A percentile compares a stretch with the other conserved stretches of the same genome.
phyloP scores from a whole-genome alignment of 345 rosid genomes.

The Eucalyptus sp. region DNA sequence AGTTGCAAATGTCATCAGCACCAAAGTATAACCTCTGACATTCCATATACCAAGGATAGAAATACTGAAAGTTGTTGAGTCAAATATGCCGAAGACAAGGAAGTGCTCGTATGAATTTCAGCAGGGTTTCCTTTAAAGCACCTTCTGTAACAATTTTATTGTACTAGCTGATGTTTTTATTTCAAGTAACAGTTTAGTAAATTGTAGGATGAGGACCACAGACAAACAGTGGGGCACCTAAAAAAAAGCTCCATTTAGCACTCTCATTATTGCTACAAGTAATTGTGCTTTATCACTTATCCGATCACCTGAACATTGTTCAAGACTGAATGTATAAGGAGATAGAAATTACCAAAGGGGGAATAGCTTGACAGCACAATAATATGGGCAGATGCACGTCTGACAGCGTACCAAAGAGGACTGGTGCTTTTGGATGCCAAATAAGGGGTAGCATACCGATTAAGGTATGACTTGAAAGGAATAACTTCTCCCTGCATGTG shows the following conservation, averaged over 20 bases:
- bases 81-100: neutral
- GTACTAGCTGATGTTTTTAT: neutral
- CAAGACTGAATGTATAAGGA: neutral
- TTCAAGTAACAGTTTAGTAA: neutral
- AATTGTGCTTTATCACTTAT: neutral
- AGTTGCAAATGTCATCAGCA: neutral
- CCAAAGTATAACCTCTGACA: neutral
- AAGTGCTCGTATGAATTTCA: neutral
- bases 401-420: slow-evolving; percentile 86
- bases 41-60: neutral
- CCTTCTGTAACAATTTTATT: neutral
- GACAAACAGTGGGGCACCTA: neutral
- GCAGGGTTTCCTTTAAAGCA: neutral
- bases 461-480: slow-evolving; percentile 79
- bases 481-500: slow-evolving; percentile 50
- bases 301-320: neutral
- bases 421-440: slow-evolving; percentile 64
- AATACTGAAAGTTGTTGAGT: neutral
- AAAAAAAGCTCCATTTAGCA: neutral
- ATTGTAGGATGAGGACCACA: neutral
- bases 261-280: neutral
- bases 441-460: slow-evolving; percentile 80
- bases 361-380: slow-evolving; percentile 96
- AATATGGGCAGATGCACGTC: slow-evolving; percentile 92
- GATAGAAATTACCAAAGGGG: slow-evolving; percentile 58